phyloP scores from a whole-genome alignment of 345 rosid species.

The Murraya paniculata region DNA sequence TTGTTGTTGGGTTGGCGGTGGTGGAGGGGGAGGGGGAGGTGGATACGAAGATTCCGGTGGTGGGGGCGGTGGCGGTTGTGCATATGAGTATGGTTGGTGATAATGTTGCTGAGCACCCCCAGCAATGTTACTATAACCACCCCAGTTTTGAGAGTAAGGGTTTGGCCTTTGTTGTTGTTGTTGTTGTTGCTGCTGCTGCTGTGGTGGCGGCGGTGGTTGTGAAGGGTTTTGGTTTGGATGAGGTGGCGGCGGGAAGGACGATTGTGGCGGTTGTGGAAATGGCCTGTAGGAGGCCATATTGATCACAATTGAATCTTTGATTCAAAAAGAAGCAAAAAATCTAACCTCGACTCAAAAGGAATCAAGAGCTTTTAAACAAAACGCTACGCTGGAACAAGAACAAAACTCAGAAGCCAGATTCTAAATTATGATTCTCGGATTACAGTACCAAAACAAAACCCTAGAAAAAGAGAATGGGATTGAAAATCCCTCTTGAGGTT shows the following conservation, averaged over 20 bases:
- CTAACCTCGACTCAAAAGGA: background rate
- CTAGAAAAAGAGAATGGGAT: background rate
- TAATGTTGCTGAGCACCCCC: constrained; percentile 5
- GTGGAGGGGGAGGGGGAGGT: constrained; percentile 49
- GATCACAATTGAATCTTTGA: background rate
- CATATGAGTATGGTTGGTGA: background rate
- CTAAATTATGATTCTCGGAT: background rate
- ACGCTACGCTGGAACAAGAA: background rate
- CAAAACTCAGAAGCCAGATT: background rate
- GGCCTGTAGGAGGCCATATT: constrained; percentile 52
- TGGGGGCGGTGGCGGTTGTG: constrained; percentile 60
- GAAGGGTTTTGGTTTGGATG: constrained; percentile 27
- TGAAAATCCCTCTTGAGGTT: background rate
- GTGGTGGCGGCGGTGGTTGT: constrained; percentile 17
- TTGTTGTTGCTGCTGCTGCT: constrained; percentile 30
- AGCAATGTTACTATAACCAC: constrained; percentile 10
- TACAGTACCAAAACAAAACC: background rate
- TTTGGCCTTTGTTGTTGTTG: constrained; percentile 10
- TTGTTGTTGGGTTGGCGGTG: constrained; percentile 36
- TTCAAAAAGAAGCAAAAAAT: background rate
- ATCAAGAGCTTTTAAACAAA: background rate
- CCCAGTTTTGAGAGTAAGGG: constrained; percentile 37
- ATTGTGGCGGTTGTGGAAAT: constrained; percentile 52
- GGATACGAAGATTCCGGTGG: constrained; percentile 59
- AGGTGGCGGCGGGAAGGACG: constrained; percentile 37